A percentile compares a stretch with the other conserved stretches of the same genome.
phyloP scores from a whole-genome alignment of 2,329 filamentous ascomycete genomes.

The Botrytis pseudocinerea region DNA sequence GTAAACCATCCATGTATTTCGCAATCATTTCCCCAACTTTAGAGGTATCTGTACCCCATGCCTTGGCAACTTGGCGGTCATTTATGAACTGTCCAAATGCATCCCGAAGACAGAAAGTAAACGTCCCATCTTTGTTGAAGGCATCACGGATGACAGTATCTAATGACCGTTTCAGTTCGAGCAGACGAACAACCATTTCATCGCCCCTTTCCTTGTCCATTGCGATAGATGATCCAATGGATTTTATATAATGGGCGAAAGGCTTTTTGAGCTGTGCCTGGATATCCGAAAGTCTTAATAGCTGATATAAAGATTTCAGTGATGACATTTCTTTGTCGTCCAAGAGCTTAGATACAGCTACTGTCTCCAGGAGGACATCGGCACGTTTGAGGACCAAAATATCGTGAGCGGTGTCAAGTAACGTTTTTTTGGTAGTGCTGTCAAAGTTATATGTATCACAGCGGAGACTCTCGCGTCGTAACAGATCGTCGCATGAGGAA shows the following conservation, averaged over 20 bases:
- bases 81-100: conserved; percentile 92
- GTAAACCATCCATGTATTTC: conserved; percentile 88
- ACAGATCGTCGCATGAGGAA: conserved; percentile 63
- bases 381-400: conserved; percentile 70
- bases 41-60: conserved; percentile 79
- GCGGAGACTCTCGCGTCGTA: conserved; percentile 70
- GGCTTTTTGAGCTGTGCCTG: conserved; percentile 68
- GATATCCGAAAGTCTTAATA: conserved; percentile 72
- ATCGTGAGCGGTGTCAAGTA: conserved; percentile 72
- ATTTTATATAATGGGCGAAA: conserved; percentile 78
- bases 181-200: conserved; percentile 81
- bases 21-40: conserved; percentile 99
- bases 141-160: conserved; percentile 75
- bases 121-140: conserved; percentile 74
- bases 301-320: conserved; percentile 73
- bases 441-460: conserved; percentile 83
- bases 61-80: conserved; percentile 69
- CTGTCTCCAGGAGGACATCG: conserved; percentile 62
- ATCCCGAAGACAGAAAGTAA: conserved; percentile 78
- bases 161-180: conserved; percentile 77
- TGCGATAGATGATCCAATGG: conserved; percentile 74
- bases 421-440: conserved; percentile 73
- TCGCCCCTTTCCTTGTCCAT: conserved; percentile 75
- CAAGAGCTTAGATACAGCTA: conserved; percentile 71
- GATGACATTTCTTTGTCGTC: conserved; percentile 68